Evolutionary conservation across 345 rosid species (phyloP), one percentile per base, ranked within the genome.

Genomic region (Populus deltoides): DNA sequence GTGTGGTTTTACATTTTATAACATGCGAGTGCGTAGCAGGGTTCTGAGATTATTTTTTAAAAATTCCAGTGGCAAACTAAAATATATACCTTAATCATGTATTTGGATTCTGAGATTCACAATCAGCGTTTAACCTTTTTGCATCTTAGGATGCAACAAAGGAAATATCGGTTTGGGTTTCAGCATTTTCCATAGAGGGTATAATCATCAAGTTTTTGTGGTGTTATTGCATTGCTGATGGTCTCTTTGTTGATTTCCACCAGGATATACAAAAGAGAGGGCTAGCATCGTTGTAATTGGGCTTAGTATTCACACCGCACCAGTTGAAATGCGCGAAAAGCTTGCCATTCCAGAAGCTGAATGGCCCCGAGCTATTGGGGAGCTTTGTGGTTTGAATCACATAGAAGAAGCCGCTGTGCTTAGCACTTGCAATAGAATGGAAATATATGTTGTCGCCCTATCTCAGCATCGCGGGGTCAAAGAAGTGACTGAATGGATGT

Each of bases 321-420:
- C 90, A 8, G 90, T 87, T 38, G 88, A 85, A 69, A 81, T 87
- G 87, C 87, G 90, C 17, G 88, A 87, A 49, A 87, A 87, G 72
- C 90, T 87, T 75, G 88, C 90, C 59, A 83, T 87, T 80, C 90
- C 86, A 5, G 90, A 87, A 79, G 90, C 90, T 49, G 88, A 87
- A 74, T 87, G 90, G 90, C 88, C 90, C 59, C 86, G 86, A 36
- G 88, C 90, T 68, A 85, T 85, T 47, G 93, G 78, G 35, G 98
- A 93, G 80, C 84, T 93, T 17, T 96, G 98, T 61, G 80, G 79
- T 75, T 89, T 96, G 86, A 96, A 96, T 86, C 99, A 96, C 75
- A 93, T 96, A 16, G 90, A 87, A 80, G 90, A 87, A 76, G 88
- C 90, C 18, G 90, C 90, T 35, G 87, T 87, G 63, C 90, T 87